Percentiles rank a stretch among this genome's conserved stretches.
These are phyloP conservation scores for Fraxinus sp. DNA, from an alignment of 305 asterid genomes.

Conservation along the genomic window DNA sequence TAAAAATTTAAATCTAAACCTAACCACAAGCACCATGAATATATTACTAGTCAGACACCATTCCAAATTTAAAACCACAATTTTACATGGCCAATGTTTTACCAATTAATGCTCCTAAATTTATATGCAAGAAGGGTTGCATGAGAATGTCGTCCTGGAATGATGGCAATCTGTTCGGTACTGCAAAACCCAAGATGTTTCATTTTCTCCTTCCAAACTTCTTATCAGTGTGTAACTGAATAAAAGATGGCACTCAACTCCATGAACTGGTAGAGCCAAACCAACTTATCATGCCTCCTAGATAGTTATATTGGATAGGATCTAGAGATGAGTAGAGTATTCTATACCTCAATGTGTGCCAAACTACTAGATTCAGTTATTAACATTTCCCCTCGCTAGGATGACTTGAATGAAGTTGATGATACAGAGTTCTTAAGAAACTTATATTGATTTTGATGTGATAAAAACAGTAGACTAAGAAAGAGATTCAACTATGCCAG, in stretches of 20 bases:
- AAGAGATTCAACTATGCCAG: not conserved
- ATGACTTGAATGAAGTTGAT: not conserved
- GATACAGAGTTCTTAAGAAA: not conserved
- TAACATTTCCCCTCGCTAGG: not conserved
- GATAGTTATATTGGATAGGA: not conserved
- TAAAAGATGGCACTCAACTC: not conserved
- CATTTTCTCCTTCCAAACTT: not conserved
- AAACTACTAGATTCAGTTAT: not conserved
- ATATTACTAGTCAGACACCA: not conserved
- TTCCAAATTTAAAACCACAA: not conserved
- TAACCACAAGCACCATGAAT: not conserved
- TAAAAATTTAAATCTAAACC: not conserved
- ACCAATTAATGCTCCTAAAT: not conserved
- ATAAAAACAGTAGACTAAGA: not conserved
- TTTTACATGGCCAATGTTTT: not conserved
- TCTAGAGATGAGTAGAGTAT: not conserved
- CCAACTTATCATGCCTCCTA: not conserved
- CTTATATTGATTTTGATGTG: not conserved
- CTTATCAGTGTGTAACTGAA: not conserved
- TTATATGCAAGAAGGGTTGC: not conserved
- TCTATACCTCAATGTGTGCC: not conserved
- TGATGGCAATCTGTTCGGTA: not conserved
- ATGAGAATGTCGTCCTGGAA: not conserved
- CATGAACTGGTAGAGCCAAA: not conserved
- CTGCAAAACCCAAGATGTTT: not conserved